These are phyloP conservation scores for Meyerozyma elateridarum DNA, from an alignment of 1,139 yeast genomes.

Conservation along the genomic window DNA sequence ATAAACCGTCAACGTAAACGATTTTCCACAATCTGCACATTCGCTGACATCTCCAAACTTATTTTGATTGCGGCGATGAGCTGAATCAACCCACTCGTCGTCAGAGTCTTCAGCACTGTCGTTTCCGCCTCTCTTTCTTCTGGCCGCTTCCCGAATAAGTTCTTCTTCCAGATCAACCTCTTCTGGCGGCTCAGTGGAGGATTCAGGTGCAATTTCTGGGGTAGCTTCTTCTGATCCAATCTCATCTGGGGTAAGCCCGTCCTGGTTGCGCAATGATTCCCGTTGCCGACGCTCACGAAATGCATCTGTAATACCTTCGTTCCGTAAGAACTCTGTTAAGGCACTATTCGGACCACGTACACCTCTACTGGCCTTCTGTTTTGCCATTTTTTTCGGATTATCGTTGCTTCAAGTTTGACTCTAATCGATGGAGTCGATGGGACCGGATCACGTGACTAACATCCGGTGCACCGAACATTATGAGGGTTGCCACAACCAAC, in stretches of 20 bases:
- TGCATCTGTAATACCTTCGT: slow-evolving; percentile 85
- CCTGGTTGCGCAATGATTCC: too few relatives aligned
- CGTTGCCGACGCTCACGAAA: slow-evolving; percentile 57
- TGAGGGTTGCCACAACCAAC: too few relatives aligned
- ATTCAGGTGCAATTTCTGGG: slow-evolving; percentile 11
- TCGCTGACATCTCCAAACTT: slow-evolving; percentile 44
- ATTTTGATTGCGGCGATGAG: slow-evolving; percentile 19
- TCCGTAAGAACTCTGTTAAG: slow-evolving; percentile 63
- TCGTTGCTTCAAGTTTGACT: slow-evolving; percentile 8
- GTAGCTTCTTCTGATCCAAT: slow-evolving; percentile 14
- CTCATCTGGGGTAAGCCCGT: too few relatives aligned
- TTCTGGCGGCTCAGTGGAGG: slow-evolving; percentile 3
- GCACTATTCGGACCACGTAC: slow-evolving; percentile 80
- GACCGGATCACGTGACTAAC: too few relatives aligned
- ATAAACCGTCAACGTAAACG: slow-evolving; percentile 60
- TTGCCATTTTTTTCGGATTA: slow-evolving; percentile 19
- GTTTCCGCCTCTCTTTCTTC: slow-evolving; percentile 7
- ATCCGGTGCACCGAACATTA: too few relatives aligned
- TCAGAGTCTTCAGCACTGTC: slow-evolving; percentile 18
- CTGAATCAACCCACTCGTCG: slow-evolving; percentile 25
- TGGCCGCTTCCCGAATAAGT: slow-evolving; percentile 6
- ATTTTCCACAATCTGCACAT: slow-evolving; percentile 57
- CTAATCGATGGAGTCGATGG: too few relatives aligned
- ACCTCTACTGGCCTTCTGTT: slow-evolving; percentile 24
- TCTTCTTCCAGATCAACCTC: slow-evolving; percentile 7